phyloP scores from a whole-genome alignment of 2,329 filamentous ascomycete genomes.

The Hymenoscyphus fraxineus region DNA sequence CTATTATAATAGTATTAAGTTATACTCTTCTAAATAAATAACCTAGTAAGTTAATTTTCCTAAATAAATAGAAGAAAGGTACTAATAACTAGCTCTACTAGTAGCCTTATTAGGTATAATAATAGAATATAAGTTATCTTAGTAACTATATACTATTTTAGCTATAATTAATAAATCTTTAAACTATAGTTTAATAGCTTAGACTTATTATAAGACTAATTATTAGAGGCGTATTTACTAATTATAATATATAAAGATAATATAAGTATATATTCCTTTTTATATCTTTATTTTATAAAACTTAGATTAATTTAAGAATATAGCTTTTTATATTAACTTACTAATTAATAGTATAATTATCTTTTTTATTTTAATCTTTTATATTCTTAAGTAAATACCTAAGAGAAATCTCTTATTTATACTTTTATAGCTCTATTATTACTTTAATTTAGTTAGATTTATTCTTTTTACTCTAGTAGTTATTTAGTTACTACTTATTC shows the following conservation, averaged over 20 bases:
- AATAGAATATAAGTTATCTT: background rate
- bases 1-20: constrained; percentile 46
- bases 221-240: constrained; percentile 16
- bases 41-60: background rate
- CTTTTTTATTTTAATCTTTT: constrained; percentile 36
- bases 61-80: background rate
- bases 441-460: constrained; percentile 35
- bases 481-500: constrained; percentile 35
- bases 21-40: constrained; percentile 17
- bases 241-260: constrained; percentile 15
- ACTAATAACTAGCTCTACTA: too few relatives aligned
- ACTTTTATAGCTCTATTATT: background rate
- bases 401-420: background rate
- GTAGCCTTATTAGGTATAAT: background rate
- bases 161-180: background rate
- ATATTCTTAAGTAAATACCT: constrained; percentile 26
- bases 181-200: constrained; percentile 10
- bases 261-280: constrained; percentile 5
- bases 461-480: constrained; percentile 33
- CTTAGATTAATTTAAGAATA: background rate
- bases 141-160: too few relatives aligned
- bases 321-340: constrained; percentile 39
- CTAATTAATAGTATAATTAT: constrained; percentile 37
- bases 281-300: too few relatives aligned
- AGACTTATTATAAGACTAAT: constrained; percentile 12